Conservation (phyloP, 768 basidiomycete genomes). For the Boletellus emodensis region DNA sequence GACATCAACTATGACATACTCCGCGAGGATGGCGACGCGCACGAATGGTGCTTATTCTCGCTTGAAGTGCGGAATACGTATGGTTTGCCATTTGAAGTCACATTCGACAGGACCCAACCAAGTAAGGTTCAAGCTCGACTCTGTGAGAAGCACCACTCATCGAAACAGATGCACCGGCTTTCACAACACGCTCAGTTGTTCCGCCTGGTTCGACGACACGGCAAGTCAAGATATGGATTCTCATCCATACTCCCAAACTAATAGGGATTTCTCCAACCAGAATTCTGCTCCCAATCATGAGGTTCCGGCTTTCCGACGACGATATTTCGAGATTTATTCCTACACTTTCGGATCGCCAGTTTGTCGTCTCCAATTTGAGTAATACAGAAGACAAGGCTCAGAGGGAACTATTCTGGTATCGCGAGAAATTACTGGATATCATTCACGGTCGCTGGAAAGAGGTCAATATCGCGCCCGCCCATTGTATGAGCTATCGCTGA, state of each 20-base stretch:
- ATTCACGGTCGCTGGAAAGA: conserved; percentile 81
- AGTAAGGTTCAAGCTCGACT: conserved; percentile 36
- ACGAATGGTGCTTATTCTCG: conserved; percentile 81
- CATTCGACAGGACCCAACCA: conserved; percentile 62
- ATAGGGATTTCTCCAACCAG: conserved; percentile 31
- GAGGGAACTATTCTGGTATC: conserved; percentile 92
- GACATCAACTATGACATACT: conserved; percentile 23
- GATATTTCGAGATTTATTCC: conserved; percentile 70
- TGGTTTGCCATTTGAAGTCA: conserved; percentile 86
- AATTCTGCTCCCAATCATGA: conserved; percentile 67
- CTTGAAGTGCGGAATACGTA: conserved; percentile 92
- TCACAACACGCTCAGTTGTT: conserved; percentile 55
- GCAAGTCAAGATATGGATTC: conserved; percentile 37
- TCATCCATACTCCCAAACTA: conserved; percentile 1
- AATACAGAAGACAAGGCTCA: conserved; percentile 57
- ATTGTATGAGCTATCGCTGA: background rate
- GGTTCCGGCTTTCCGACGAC: conserved; percentile 58
- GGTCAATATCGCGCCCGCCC: conserved; percentile 37
- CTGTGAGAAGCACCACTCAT: conserved; percentile 1
- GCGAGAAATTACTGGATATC: conserved; percentile 76
- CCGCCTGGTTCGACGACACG: conserved; percentile 84
- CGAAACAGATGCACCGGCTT: conserved; percentile 37
- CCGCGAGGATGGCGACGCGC: conserved; percentile 44
- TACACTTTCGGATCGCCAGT: conserved; percentile 82
- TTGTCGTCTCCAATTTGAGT: conserved; percentile 71